Evolutionary conservation across 164 flowering plant species (phyloP), one percentile per base, ranked within the genome.

Genomic region (Piper betle): DNA sequence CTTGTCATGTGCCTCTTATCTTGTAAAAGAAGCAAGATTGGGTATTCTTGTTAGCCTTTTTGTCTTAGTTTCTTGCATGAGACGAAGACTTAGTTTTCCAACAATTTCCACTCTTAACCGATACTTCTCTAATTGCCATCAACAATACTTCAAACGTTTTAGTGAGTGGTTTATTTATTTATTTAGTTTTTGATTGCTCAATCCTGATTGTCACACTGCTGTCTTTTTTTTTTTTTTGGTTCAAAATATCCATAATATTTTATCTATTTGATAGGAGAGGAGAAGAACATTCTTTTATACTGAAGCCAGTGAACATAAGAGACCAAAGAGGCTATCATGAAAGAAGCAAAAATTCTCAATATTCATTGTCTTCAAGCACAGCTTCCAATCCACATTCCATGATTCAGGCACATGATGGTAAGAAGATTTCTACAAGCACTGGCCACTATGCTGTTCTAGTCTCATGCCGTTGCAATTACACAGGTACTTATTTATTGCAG

Each of bases 271-370:
- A 55, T 87, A 94, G 97, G 89, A 85, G 86, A 66, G 95, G 94
- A 54, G 99, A 94, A 78, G 96, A 86, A 69, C 99, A 91, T 77
- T 91, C 96, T 48, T 94, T 94, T 63, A 87, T 94, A 72, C 81
- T 94, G 53, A 94, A 87, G 74, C 96, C 95, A 61, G 79, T 83
- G 60, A 74, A 80, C 71, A 78, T 76, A 66, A 94, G 73, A 65
- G 72, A 71, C 64, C 55, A 66, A 37, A 81, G 81, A 66, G 70
- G 48, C 72, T 62, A 58, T 15, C 62, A 69, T 63, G 82, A 74
- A 65, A 82, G 61, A 69, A 55, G 58, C 67, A 82, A 60, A 69
- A 55, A 56, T 68, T 68, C 77, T 55, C 82, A 68, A 38, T 75
- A 71, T 57, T 56, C 69, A 18, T 69, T 55, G 46, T 62, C 72